Conservation (phyloP, 164 flowering plant genomes). For the Cinnamomum chago region DNA sequence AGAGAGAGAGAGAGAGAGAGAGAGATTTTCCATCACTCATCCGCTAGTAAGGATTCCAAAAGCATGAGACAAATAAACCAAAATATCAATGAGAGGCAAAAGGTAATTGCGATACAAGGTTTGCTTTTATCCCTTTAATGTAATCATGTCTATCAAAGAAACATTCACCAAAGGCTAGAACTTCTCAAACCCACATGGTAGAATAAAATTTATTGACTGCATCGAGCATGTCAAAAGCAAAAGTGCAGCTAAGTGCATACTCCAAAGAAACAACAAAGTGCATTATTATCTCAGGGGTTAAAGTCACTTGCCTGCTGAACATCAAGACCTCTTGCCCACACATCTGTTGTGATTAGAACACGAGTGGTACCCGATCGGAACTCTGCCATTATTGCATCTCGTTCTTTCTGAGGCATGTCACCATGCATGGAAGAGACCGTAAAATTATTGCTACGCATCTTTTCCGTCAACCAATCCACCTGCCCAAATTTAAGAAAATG, state of each 20-base stretch:
- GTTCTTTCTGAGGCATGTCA: conserved; percentile 96
- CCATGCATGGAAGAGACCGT: conserved; percentile 96
- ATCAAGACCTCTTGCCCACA: conserved; percentile 97
- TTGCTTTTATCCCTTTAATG: background rate
- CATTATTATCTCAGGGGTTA: background rate
- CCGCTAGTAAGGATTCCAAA: background rate
- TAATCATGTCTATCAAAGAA: background rate
- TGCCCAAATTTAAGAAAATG: conserved; percentile 3
- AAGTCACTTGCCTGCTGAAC: conserved; percentile 79
- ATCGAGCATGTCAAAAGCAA: background rate
- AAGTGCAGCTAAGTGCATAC: background rate
- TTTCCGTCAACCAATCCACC: conserved; percentile 23
- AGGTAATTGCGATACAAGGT: background rate
- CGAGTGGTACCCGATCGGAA: conserved; percentile 77
- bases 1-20: background rate
- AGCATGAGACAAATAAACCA: background rate
- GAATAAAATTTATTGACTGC: background rate
- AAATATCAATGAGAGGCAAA: background rate
- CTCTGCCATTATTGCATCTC: conserved; percentile 91
- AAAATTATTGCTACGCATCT: conserved; percentile 18
- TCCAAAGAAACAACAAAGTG: background rate
- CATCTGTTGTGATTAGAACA: conserved; percentile 95
- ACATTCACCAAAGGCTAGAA: background rate
- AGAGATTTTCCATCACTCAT: background rate
- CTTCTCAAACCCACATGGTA: background rate